Percentiles rank a stretch among this genome's conserved stretches.
phyloP scores from a whole-genome alignment of 257 asterid species.

The Jacaranda copaia region DNA sequence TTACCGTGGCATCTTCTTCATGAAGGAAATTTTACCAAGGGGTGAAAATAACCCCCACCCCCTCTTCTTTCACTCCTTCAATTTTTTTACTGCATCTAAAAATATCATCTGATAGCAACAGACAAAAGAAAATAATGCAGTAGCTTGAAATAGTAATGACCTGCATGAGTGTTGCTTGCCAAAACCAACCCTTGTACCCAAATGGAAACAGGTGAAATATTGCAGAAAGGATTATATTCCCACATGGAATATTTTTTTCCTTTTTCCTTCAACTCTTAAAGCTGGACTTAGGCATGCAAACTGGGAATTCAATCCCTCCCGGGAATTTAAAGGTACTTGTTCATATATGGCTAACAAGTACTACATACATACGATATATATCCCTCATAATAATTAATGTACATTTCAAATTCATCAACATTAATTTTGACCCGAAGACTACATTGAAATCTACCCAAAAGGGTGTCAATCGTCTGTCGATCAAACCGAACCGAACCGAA shows the following conservation, averaged over 20 bases:
- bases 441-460: constrained; percentile 4
- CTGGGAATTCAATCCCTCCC: constrained; percentile 35
- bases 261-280: constrained; percentile 14
- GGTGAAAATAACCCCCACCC: background rate
- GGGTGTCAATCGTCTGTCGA: background rate
- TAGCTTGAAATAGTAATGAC: constrained; percentile 57
- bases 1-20: constrained; percentile 46
- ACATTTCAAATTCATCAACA: background rate
- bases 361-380: background rate
- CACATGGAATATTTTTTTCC: background rate
- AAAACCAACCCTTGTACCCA: constrained; percentile 53
- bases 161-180: constrained; percentile 64
- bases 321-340: constrained; percentile 36
- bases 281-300: constrained; percentile 52
- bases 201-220: constrained; percentile 38
- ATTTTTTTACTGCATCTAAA: constrained; percentile 23
- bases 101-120: constrained; percentile 22
- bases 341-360: constrained; percentile 40
- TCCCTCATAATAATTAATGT: no score
- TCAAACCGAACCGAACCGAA: background rate
- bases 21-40: constrained; percentile 26
- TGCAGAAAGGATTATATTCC: constrained; percentile 20
- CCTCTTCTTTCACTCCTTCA: constrained; percentile 6
- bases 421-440: background rate
- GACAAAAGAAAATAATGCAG: constrained; percentile 73